A percentile compares a stretch with the other conserved stretches of the same genome.
Evolutionary conservation across 352 stramenopile species (phyloP).

Genomic region (Phytophthora pinifolia): DNA sequence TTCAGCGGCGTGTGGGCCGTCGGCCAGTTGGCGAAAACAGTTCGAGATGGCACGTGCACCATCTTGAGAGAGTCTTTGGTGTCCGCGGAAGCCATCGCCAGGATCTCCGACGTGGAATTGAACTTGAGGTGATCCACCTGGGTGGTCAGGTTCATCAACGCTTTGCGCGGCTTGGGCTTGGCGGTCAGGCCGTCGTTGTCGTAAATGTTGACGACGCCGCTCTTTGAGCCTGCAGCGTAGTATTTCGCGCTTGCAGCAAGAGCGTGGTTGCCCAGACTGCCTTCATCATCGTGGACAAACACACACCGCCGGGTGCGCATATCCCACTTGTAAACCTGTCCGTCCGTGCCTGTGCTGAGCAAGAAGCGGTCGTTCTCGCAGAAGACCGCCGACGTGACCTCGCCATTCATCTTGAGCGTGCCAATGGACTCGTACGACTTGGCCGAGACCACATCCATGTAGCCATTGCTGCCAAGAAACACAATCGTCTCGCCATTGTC

Average conservation of each 20-base stretch:
- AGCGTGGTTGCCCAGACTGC: conserved; percentile 83
- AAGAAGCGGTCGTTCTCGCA: conserved; percentile 92
- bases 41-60: conserved; percentile 93
- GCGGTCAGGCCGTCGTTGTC: conserved; percentile 60
- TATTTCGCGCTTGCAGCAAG: conserved; percentile 76
- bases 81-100: conserved; percentile 92
- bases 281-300: conserved; percentile 82
- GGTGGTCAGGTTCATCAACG: conserved; percentile 97
- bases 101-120: conserved; percentile 93
- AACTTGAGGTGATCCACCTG: conserved; percentile 89
- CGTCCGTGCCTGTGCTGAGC: conserved; percentile 93
- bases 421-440: conserved; percentile 93
- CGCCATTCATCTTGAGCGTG: conserved; percentile 97
- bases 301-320: conserved; percentile 85
- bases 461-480: conserved; percentile 95
- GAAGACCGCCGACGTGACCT: conserved; percentile 89
- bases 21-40: conserved; percentile 98
- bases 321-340: conserved; percentile 97
- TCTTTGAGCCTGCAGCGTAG: conserved; percentile 94
- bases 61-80: conserved; percentile 95
- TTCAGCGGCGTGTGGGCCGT: conserved; percentile 95
- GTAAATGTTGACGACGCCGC: conserved; percentile 98
- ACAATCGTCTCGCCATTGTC: conserved; percentile 89
- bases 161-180: conserved; percentile 84
- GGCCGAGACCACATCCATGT: conserved; percentile 92